These are phyloP conservation scores for Tulasnella sp. DNA, from an alignment of 768 basidiomycete genomes.

Conservation along the genomic window DNA sequence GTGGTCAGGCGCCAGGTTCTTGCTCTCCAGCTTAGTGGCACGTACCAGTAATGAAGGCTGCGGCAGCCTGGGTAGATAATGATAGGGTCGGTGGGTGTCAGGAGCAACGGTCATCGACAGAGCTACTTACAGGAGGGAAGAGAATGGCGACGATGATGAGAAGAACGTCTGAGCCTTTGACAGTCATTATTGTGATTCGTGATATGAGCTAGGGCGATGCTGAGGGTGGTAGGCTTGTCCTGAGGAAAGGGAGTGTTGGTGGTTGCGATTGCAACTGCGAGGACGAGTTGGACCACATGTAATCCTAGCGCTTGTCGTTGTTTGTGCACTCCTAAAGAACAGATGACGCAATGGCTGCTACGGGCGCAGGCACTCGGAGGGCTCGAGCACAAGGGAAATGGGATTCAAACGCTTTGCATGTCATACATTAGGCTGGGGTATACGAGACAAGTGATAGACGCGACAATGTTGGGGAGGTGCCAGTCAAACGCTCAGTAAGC, in stretches of 20 bases:
- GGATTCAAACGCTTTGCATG: no score
- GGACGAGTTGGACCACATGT: not conserved
- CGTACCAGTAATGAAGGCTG: constrained; percentile 60
- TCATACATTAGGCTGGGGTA: no score
- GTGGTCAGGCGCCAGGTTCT: constrained; percentile 45
- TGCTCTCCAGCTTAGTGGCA: not conserved
- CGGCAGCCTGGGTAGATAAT: constrained; percentile 59
- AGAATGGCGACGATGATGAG: constrained; percentile 81
- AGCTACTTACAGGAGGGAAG: constrained; percentile 56
- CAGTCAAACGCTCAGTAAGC: no score
- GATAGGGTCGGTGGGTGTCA: constrained; percentile 33
- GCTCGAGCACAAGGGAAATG: no score
- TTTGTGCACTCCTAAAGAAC: no score
- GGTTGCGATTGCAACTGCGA: constrained; percentile 1
- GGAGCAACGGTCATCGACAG: not conserved
- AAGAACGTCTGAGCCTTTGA: constrained; percentile 70
- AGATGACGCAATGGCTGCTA: no score
- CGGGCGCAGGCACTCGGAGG: no score
- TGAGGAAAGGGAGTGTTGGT: not conserved
- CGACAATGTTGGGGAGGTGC: no score
- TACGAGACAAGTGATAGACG: no score
- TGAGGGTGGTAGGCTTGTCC: not conserved
- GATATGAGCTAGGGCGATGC: not conserved
- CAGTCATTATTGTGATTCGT: constrained; percentile 43
- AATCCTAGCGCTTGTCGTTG: not conserved